Conservation (phyloP, 805 yeast genomes). For the Lipomyces kockii region DNA sequence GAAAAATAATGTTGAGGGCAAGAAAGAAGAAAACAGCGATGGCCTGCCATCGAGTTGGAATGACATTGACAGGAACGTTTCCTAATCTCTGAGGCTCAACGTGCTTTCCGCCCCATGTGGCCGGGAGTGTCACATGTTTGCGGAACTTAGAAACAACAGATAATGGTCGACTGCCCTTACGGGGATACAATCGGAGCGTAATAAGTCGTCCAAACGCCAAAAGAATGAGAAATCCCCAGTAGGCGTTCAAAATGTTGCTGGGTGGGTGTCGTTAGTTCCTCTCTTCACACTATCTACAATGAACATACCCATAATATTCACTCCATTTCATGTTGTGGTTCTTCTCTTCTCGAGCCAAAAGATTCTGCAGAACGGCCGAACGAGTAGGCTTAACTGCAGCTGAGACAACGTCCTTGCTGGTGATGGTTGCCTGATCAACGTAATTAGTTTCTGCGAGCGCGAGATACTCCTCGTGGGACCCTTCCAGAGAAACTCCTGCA, state of each 20-base stretch:
- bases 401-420: constrained; percentile 13
- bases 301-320: constrained; percentile 26
- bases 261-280: background rate
- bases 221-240: constrained; percentile 27
- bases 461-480: constrained; percentile 11
- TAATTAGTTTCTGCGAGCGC: constrained; percentile 14
- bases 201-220: constrained; percentile 14
- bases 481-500: constrained; percentile 14
- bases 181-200: constrained; percentile 10
- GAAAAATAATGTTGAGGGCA: constrained; percentile 17
- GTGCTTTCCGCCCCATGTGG: constrained; percentile 41
- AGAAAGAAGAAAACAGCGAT: constrained; percentile 10
- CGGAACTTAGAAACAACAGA: constrained; percentile 22
- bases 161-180: constrained; percentile 16
- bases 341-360: constrained; percentile 16
- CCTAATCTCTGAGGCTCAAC: constrained; percentile 33
- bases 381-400: constrained; percentile 15
- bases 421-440: constrained; percentile 8
- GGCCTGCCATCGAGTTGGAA: constrained; percentile 51
- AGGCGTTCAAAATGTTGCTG: constrained; percentile 27
- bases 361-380: background rate
- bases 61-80: constrained; percentile 32
- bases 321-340: constrained; percentile 16
- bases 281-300: background rate
- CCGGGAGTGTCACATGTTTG: constrained; percentile 39